Conservation (phyloP, 2,329 filamentous ascomycete species). For the Neoarthrinium moseri region DNA sequence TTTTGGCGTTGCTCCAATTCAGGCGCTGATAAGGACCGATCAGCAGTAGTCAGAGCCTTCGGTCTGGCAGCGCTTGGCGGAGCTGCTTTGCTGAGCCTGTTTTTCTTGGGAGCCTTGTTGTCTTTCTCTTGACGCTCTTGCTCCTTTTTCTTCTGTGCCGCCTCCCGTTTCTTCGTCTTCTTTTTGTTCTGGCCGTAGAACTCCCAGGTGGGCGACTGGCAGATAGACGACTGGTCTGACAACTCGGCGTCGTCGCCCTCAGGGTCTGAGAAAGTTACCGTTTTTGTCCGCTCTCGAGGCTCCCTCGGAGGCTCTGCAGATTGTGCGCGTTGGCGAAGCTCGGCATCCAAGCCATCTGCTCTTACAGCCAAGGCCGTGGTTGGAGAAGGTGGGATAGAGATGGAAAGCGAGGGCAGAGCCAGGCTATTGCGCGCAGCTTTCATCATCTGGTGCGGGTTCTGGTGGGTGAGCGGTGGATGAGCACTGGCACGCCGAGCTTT, state of each 20-base stretch:
- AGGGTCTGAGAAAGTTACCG: constrained; percentile 37
- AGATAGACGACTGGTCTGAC: constrained; percentile 51
- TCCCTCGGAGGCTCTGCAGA: constrained; percentile 16
- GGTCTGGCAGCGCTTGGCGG: constrained; percentile 17
- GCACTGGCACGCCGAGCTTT: constrained; percentile 30
- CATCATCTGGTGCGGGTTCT: constrained; percentile 28
- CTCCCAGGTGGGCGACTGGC: constrained; percentile 63
- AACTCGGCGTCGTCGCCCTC: constrained; percentile 29
- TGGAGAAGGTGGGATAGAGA: constrained; percentile 28
- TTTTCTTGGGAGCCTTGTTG: constrained; percentile 35
- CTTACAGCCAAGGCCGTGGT: constrained; percentile 16
- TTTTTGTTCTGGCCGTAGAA: constrained; percentile 52
- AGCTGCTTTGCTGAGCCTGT: constrained; percentile 37
- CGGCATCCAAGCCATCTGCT: constrained; percentile 16
- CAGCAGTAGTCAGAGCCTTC: constrained; percentile 23
- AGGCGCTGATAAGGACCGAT: constrained; percentile 24
- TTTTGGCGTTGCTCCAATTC: constrained; percentile 20
- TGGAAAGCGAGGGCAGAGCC: constrained; percentile 29
- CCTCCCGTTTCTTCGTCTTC: constrained; percentile 41
- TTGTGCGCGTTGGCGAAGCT: constrained; percentile 5
- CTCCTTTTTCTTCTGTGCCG: constrained; percentile 39
- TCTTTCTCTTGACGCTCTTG: constrained; percentile 38
- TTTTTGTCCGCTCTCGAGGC: constrained; percentile 29
- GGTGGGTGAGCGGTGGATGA: constrained; percentile 30
- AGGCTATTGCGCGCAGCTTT: constrained; percentile 28